Percentiles rank a stretch among this genome's conserved stretches.
These are phyloP conservation scores for Dendrobium chrysotoxum DNA, from an alignment of 106 monocot species.

Conservation along the genomic window DNA sequence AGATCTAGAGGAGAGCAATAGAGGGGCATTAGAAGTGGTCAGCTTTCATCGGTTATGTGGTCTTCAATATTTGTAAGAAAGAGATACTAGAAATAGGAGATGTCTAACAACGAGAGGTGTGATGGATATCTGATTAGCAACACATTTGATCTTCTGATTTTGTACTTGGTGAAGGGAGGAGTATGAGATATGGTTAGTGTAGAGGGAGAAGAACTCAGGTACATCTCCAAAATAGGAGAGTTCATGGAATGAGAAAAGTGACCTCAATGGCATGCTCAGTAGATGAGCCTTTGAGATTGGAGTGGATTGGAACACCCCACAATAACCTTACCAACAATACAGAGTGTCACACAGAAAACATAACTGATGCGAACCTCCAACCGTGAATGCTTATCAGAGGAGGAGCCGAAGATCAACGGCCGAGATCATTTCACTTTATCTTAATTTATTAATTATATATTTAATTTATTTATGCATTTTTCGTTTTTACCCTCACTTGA, in stretches of 20 bases:
- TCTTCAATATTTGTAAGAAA: background rate
- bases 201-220: background rate
- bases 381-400: too few relatives aligned
- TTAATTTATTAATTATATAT: too few relatives aligned
- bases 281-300: background rate
- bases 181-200: background rate
- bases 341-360: too few relatives aligned
- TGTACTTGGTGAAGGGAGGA: background rate
- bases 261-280: background rate
- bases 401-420: too few relatives aligned
- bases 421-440: too few relatives aligned
- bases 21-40: background rate
- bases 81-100: background rate
- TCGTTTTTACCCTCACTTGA: too few relatives aligned
- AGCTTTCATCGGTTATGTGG: background rate
- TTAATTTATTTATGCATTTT: too few relatives aligned
- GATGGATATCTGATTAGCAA: background rate
- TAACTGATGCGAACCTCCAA: too few relatives aligned
- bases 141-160: background rate
- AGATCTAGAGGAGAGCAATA: background rate
- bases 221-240: background rate
- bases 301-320: too few relatives aligned
- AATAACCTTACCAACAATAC: too few relatives aligned
- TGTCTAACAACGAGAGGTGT: background rate
- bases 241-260: background rate